These are phyloP conservation scores for Pseudogymnoascus sp. DNA, from an alignment of 2,329 filamentous ascomycete species.

Conservation along the genomic window DNA sequence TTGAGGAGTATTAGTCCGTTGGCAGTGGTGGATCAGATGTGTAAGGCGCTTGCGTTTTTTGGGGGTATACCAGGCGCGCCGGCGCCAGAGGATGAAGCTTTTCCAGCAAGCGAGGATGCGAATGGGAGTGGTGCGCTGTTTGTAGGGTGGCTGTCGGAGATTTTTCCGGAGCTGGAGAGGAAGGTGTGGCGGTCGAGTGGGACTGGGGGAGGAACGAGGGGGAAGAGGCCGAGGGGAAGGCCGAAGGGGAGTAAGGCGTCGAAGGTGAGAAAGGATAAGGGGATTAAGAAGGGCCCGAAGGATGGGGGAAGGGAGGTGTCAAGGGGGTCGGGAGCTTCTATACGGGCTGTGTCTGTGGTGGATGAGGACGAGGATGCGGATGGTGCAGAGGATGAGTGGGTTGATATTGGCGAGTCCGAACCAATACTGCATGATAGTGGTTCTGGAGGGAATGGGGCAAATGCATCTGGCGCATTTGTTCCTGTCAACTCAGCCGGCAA, in stretches of 20 bases:
- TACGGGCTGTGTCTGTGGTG: neutral
- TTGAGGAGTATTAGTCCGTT: conserved; percentile 46
- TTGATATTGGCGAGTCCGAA: conserved; percentile 30
- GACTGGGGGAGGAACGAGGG: conserved; percentile 33
- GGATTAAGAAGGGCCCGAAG: conserved; percentile 38
- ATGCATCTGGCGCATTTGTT: neutral
- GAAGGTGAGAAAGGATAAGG: conserved; percentile 39
- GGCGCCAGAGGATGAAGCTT: conserved; percentile 40
- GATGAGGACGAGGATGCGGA: neutral
- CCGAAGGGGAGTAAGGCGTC: conserved; percentile 48
- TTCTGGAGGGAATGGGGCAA: neutral
- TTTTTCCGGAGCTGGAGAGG: conserved; percentile 40
- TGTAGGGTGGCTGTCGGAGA: conserved; percentile 54
- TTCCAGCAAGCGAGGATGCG: conserved; percentile 46
- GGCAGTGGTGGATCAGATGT: conserved; percentile 52
- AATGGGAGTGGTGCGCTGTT: conserved; percentile 51
- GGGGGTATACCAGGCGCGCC: conserved; percentile 49
- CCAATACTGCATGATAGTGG: neutral
- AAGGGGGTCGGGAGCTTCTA: neutral
- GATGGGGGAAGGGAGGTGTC: neutral
- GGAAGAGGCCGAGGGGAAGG: conserved; percentile 41
- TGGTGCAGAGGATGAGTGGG: conserved; percentile 35
- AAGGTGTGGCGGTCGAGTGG: conserved; percentile 20
- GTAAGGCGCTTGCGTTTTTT: conserved; percentile 54
- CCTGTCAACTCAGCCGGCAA: conserved; percentile 7